Evolutionary conservation across 140 eudicot species (phyloP).

Genomic region (Erigeron philadelphicus): DNA sequence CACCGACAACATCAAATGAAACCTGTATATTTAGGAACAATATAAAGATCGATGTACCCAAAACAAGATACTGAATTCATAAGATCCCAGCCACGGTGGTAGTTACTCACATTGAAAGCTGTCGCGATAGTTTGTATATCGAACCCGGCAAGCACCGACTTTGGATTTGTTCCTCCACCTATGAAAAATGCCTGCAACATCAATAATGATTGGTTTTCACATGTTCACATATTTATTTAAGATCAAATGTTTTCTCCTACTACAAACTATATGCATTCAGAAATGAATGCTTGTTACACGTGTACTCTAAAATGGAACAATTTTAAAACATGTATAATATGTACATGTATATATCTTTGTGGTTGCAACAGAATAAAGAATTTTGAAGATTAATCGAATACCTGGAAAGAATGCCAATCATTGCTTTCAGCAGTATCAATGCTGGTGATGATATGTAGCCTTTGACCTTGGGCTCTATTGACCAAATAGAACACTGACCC

Average conservation of each 20-base stretch:
- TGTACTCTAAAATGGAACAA: too few species aligned
- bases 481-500: constrained; percentile 74
- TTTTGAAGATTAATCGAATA: not conserved
- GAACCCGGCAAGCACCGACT: constrained; percentile 72
- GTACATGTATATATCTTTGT: not conserved
- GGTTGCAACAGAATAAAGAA: too few species aligned
- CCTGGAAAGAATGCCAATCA: constrained; percentile 58
- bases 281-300: too few species aligned
- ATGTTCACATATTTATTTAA: too few species aligned
- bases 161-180: constrained; percentile 70
- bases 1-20: constrained; percentile 36
- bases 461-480: constrained; percentile 57
- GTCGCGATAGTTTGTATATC: constrained; percentile 49
- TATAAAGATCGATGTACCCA: not conserved
- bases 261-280: not conserved
- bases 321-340: not conserved
- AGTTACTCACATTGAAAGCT: constrained; percentile 61
- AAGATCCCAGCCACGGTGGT: not conserved
- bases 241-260: not conserved
- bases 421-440: constrained; percentile 57
- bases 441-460: constrained; percentile 63
- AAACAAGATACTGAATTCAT: not conserved
- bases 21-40: constrained; percentile 37
- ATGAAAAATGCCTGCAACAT: constrained; percentile 68
- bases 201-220: not conserved